Evolutionary conservation across 192 early-diverging fungal species (phyloP).

Genomic region (Chytriomyces confervae): DNA sequence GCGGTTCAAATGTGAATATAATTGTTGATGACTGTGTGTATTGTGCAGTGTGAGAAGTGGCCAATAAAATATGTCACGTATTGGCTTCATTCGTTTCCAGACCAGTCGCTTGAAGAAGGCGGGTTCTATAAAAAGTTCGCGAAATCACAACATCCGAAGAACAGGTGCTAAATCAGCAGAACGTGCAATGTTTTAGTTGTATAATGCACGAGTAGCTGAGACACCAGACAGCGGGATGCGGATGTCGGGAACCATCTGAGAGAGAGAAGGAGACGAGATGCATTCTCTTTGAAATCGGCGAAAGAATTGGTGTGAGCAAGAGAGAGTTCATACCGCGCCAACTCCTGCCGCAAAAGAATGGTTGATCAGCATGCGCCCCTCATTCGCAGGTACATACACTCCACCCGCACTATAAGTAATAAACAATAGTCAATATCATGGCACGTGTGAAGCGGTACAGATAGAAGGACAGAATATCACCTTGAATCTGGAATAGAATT

Average conservation of each 20-base stretch:
- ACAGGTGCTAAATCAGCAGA: too few relatives aligned
- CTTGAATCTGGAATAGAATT: slow-evolving; percentile 72
- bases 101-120: too few relatives aligned
- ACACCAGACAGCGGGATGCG: slow-evolving; percentile 88
- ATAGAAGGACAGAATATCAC: slow-evolving; percentile 50
- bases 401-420: slow-evolving; percentile 76
- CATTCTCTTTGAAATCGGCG: slow-evolving; percentile 38
- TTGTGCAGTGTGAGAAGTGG: too few relatives aligned
- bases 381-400: slow-evolving; percentile 76
- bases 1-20: too few relatives aligned
- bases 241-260: slow-evolving; percentile 91
- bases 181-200: slow-evolving; percentile 64
- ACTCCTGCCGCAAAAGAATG: slow-evolving; percentile 91
- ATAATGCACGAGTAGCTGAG: slow-evolving; percentile 90
- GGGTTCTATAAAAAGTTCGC: too few relatives aligned
- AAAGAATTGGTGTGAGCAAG: too few relatives aligned
- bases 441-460: too few relatives aligned
- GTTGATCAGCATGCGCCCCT: slow-evolving; percentile 76
- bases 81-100: too few relatives aligned
- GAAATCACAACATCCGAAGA: too few relatives aligned
- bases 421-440: too few relatives aligned
- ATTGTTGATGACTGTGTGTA: too few relatives aligned
- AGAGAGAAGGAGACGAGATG: slow-evolving; percentile 8
- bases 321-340: slow-evolving; percentile 66
- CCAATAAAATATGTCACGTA: too few relatives aligned